Percentiles rank a stretch among this genome's conserved stretches.
Evolutionary conservation across 305 asterid genomes (phyloP).

Genomic region (Fraxinus paxiana): DNA sequence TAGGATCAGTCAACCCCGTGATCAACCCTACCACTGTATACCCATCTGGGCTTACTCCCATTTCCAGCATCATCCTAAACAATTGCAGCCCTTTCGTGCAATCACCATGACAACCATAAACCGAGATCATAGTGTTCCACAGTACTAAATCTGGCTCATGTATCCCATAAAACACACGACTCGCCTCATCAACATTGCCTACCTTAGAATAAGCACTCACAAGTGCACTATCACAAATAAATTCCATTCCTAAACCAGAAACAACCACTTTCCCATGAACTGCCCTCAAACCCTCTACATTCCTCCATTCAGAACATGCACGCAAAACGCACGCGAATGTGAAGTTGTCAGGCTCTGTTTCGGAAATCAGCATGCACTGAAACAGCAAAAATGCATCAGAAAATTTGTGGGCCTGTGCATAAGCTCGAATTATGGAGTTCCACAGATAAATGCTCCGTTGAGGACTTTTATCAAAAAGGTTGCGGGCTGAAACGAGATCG

Average conservation of each 20-base stretch:
- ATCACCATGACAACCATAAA: slow-evolving; percentile 48
- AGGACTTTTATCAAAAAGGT: slow-evolving; percentile 65
- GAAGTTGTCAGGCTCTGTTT: slow-evolving; percentile 56
- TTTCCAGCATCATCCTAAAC: slow-evolving; percentile 40
- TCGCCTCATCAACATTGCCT: slow-evolving; percentile 46
- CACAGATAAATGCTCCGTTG: slow-evolving; percentile 58
- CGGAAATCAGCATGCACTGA: slow-evolving; percentile 42
- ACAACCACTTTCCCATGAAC: slow-evolving; percentile 52
- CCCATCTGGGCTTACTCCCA: slow-evolving; percentile 58
- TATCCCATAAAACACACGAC: slow-evolving; percentile 42
- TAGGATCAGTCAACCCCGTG: slow-evolving; percentile 29
- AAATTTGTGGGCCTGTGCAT: slow-evolving; percentile 51
- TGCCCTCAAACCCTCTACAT: slow-evolving; percentile 31
- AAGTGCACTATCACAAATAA: slow-evolving; percentile 57
- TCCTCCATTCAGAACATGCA: slow-evolving; percentile 50
- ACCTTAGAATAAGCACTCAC: slow-evolving; percentile 65
- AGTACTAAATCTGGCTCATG: slow-evolving; percentile 65
- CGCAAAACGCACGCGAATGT: slow-evolving; percentile 66
- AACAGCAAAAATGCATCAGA: slow-evolving; percentile 43
- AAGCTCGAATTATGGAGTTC: slow-evolving; percentile 79
- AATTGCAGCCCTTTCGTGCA: slow-evolving; percentile 40
- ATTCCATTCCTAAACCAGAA: slow-evolving; percentile 56
- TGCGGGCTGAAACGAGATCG: slow-evolving; percentile 62
- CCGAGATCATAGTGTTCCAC: slow-evolving; percentile 66
- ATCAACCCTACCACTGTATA: slow-evolving; percentile 66